A percentile compares a stretch with the other conserved stretches of the same genome.
Evolutionary conservation across 306 rosid genomes (phyloP).

Genomic region (Castanea mollissima): DNA sequence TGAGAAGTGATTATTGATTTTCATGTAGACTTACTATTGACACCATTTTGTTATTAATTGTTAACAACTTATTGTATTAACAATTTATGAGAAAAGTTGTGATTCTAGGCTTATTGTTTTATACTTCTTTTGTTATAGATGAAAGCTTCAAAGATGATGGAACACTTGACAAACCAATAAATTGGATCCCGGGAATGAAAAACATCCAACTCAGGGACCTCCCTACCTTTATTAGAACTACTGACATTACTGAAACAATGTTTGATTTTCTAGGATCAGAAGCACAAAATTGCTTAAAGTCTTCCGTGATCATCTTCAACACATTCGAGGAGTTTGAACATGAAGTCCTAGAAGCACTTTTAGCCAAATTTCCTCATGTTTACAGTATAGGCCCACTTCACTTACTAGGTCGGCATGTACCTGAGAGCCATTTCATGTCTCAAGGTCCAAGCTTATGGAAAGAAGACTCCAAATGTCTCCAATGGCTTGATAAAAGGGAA

Average conservation of each 20-base stretch:
- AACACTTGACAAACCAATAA: slow-evolving; percentile 17
- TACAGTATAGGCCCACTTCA: slow-evolving; percentile 34
- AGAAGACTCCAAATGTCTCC: slow-evolving; percentile 29
- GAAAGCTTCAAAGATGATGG: slow-evolving; percentile 24
- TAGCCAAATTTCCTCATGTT: slow-evolving; percentile 21
- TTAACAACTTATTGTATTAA: too few species aligned
- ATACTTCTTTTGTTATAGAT: neutral
- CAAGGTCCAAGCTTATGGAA: slow-evolving; percentile 34
- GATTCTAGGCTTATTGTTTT: too few species aligned
- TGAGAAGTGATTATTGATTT: too few species aligned
- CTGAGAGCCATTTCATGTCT: slow-evolving; percentile 15
- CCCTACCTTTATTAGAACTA: slow-evolving; percentile 28
- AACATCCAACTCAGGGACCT: slow-evolving; percentile 34
- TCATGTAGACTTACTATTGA: too few species aligned
- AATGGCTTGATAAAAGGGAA: slow-evolving; percentile 32
- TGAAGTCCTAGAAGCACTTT: slow-evolving; percentile 27
- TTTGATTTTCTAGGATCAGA: slow-evolving; percentile 29
- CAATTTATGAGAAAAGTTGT: too few species aligned
- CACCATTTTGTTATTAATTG: neutral
- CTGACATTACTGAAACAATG: slow-evolving; percentile 18
- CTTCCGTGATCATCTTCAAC: slow-evolving; percentile 31
- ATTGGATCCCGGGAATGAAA: slow-evolving; percentile 31
- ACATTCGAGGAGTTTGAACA: slow-evolving; percentile 30
- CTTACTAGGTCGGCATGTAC: slow-evolving; percentile 12
- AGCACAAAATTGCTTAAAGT: slow-evolving; percentile 22